Base-by-base conservation (phyloP, 306 rosid species). In the Nissolia schottii region DNA sequence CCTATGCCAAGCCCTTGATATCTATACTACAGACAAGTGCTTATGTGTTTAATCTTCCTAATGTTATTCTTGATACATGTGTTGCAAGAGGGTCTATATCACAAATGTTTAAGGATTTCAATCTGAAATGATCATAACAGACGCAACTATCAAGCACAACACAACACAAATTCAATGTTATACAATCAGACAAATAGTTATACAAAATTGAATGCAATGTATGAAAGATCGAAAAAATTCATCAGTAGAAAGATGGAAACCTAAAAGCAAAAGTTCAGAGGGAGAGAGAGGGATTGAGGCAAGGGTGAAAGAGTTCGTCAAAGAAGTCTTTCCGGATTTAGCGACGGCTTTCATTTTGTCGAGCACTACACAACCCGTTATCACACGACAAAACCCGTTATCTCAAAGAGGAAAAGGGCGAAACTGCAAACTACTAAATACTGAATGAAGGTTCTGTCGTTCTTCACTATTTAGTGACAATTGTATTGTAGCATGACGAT, bases 71-170 rank as follows among this genome's bases (percentile, higher is more conserved):
- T n/a, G n/a, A n/a, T n/a, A n/a, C n/a, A n/a, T n/a, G n/a, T n/a
- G n/a, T n/a, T n/a, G n/a, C n/a, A n/a, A n/a, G n/a, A n/a, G n/a
- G n/a, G n/a, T n/a, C n/a, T n/a, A n/a, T n/a, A n/a, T n/a, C n/a
- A n/a, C n/a, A 94, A 77, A 81, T 97, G 85, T 84, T 91, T 94
- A 50, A 94, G 80, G 67, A 91, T 89, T 82, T 86, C 87, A 82
- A 91, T 64, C 97, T 94, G 87, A 77, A 81, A 81, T 80, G 25
- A 75, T 20, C 27, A 76, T 22, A 45, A 20, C 46, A 18, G 15
- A 32, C 35, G 55, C 13, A 58, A 7, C 29, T 27, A 40, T 79
- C 38, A 79, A 48, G 11, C 19, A 7, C 35, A 61, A 2, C 24
- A 61, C n/a, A n/a, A n/a, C n/a, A n/a, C n/a, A n/a, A n/a, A n/a